Conservation (phyloP, 768 basidiomycete species). For the Rhizopogon sp. region DNA sequence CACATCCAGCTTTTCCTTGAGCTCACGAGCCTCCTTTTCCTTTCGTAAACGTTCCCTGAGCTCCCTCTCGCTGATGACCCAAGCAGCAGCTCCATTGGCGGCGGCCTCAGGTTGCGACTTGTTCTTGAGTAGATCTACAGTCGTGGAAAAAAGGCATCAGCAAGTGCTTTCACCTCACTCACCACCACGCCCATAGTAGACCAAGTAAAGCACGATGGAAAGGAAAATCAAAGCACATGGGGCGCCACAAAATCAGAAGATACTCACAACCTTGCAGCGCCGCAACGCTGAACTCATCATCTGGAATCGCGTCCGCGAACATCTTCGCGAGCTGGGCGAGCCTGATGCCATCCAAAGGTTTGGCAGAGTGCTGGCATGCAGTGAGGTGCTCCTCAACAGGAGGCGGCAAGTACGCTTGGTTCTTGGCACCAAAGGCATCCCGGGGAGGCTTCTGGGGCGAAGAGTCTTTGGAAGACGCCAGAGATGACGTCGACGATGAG, state of each 20-base stretch:
- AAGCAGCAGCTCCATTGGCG: slow-evolving; percentile 57
- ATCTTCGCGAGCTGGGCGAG: slow-evolving; percentile 66
- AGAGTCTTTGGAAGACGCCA: slow-evolving; percentile 24
- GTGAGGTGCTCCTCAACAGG: slow-evolving; percentile 56
- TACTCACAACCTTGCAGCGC: slow-evolving; percentile 86
- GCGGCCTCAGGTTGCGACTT: slow-evolving; percentile 80
- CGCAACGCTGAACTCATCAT: slow-evolving; percentile 85
- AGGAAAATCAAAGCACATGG: slow-evolving; percentile 7
- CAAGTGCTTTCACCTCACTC: slow-evolving; percentile 15
- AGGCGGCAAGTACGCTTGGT: slow-evolving; percentile 60
- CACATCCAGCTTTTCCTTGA: slow-evolving; percentile 64
- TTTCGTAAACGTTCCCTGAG: slow-evolving; percentile 67
- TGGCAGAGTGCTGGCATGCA: slow-evolving; percentile 55
- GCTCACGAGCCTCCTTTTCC: slow-evolving; percentile 69
- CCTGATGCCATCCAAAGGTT: slow-evolving; percentile 59
- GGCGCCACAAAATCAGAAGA: slow-evolving; percentile 12
- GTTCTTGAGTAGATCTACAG: slow-evolving; percentile 71
- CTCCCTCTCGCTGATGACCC: slow-evolving; percentile 74
- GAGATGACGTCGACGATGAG: slow-evolving; percentile 37
- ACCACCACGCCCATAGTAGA: slow-evolving; percentile 12
- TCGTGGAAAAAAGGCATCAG: slow-evolving; percentile 17
- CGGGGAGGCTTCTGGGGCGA: slow-evolving; percentile 11
- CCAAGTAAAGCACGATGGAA: slow-evolving; percentile 13
- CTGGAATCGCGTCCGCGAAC: slow-evolving; percentile 80
- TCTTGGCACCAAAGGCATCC: slow-evolving; percentile 45